Evolutionary conservation across 1,284 basidiomycete species (phyloP).

Genomic region (Neolentinus lepideus): DNA sequence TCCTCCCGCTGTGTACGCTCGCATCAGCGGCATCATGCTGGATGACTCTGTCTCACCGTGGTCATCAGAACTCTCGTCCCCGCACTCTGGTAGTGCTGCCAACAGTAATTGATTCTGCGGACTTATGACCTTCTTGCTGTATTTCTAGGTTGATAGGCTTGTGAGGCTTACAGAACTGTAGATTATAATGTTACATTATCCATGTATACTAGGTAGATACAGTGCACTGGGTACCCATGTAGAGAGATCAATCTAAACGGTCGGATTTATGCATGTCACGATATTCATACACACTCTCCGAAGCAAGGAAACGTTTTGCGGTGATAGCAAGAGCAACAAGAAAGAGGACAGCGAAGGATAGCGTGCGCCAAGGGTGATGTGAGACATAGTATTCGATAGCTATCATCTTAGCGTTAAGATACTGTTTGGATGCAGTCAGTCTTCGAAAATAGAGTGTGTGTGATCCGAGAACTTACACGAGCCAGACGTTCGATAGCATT

Average conservation of each 20-base stretch:
- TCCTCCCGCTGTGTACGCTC: constrained; percentile 40
- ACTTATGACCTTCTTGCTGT: neutral
- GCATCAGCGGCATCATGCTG: constrained; percentile 35
- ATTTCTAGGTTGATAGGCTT: neutral
- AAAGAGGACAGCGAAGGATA: constrained; percentile 14
- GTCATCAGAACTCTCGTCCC: constrained; percentile 15
- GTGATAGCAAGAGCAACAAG: constrained; percentile 12
- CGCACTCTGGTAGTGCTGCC: constrained; percentile 6
- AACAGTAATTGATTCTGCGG: neutral
- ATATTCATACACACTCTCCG: constrained; percentile 3
- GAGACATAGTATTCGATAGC: constrained; percentile 35
- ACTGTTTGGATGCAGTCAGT: constrained; percentile 24
- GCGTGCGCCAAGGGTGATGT: constrained; percentile 27
- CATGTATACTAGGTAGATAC: constrained; percentile 1
- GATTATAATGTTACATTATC: constrained; percentile 1
- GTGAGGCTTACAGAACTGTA: neutral
- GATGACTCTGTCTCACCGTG: constrained; percentile 27
- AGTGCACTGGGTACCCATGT: neutral
- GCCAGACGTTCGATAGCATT: constrained; percentile 62
- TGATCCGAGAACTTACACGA: constrained; percentile 37
- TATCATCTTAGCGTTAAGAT: constrained; percentile 42
- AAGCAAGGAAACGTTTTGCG: constrained; percentile 10
- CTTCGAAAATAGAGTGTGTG: neutral
- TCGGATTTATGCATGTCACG: neutral
- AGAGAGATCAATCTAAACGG: constrained; percentile 1